These are phyloP conservation scores for Juglanconis juglandina DNA, from an alignment of 2,329 filamentous ascomycete genomes.

Conservation along the genomic window DNA sequence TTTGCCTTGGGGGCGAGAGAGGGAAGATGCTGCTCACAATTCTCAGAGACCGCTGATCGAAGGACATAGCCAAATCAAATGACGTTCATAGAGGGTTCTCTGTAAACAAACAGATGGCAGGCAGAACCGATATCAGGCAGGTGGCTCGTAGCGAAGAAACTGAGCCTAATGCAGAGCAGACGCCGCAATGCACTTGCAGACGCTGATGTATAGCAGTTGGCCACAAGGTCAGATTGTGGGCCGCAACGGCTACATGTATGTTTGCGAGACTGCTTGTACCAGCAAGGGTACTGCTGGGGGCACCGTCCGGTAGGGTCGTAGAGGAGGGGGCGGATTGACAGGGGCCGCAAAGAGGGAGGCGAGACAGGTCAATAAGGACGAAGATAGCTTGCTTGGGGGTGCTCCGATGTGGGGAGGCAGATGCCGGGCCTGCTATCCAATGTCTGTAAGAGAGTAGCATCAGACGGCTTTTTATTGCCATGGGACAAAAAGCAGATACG, in stretches of 20 bases:
- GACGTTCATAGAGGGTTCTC: conserved; percentile 1
- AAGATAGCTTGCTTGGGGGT: conserved; percentile 9
- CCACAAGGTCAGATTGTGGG: conserved; percentile 28
- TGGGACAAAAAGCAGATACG: conserved; percentile 5
- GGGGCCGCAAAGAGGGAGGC: conserved; percentile 26
- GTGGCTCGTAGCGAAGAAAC: conserved; percentile 9
- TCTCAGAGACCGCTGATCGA: not conserved
- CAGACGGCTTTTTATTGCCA: conserved; percentile 6
- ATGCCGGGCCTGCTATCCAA: conserved; percentile 10
- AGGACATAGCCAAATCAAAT: conserved; percentile 10
- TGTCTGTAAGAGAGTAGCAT: conserved; percentile 13
- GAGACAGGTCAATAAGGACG: conserved; percentile 19
- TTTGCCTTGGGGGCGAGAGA: not conserved
- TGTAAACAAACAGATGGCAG: not conserved
- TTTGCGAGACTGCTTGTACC: conserved; percentile 38
- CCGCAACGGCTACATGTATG: conserved; percentile 31
- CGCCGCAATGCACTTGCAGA: conserved; percentile 29
- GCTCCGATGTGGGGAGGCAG: conserved; percentile 15
- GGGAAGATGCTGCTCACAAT: conserved; percentile 11
- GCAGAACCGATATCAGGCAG: not conserved
- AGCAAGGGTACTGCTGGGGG: conserved; percentile 30
- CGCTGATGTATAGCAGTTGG: conserved; percentile 23
- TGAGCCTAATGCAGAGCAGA: conserved; percentile 27
- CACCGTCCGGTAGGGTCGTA: conserved; percentile 16
- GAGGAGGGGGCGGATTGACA: conserved; percentile 22